These are phyloP conservation scores for Baudoinia panamericana DNA, from an alignment of 495 filamentous ascomycete species.

Conservation along the genomic window DNA sequence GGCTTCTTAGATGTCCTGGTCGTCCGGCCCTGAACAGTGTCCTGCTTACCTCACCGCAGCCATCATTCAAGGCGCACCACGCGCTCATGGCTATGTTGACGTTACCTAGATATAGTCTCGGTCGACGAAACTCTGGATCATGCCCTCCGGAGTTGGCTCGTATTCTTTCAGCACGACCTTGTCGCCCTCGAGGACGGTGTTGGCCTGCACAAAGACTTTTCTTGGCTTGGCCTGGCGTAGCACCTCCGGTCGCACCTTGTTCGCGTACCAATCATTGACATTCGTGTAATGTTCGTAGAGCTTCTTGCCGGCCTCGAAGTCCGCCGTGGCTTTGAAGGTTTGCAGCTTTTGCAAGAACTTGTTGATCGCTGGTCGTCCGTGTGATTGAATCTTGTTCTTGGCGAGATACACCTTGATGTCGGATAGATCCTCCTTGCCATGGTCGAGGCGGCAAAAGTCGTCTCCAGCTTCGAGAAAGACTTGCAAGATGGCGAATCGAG, in stretches of 20 bases:
- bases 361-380: conserved; percentile 58
- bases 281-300: conserved; percentile 73
- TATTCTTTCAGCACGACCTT: conserved; percentile 77
- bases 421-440: conserved; percentile 59
- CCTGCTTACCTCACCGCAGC: too few relatives aligned
- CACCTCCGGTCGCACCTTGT: conserved; percentile 63
- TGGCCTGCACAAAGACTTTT: conserved; percentile 94
- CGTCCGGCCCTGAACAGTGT: too few relatives aligned
- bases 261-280: conserved; percentile 70
- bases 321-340: conserved; percentile 82
- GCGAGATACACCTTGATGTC: conserved; percentile 74
- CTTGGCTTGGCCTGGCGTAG: conserved; percentile 76
- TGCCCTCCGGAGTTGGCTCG: conserved; percentile 67
- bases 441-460: conserved; percentile 67
- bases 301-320: conserved; percentile 57
- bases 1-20: too few relatives aligned
- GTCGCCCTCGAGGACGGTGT: conserved; percentile 56
- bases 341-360: conserved; percentile 85
- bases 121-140: conserved; percentile 86
- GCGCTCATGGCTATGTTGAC: too few relatives aligned
- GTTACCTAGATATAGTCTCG: conserved; percentile 40
- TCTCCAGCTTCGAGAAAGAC: conserved; percentile 76
- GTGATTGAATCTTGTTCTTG: conserved; percentile 61
- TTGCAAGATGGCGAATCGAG: conserved; percentile 71
- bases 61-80: too few relatives aligned